Evolutionary conservation across 441 rosid genomes (phyloP).

Genomic region (Gossypium schwendimanii): DNA sequence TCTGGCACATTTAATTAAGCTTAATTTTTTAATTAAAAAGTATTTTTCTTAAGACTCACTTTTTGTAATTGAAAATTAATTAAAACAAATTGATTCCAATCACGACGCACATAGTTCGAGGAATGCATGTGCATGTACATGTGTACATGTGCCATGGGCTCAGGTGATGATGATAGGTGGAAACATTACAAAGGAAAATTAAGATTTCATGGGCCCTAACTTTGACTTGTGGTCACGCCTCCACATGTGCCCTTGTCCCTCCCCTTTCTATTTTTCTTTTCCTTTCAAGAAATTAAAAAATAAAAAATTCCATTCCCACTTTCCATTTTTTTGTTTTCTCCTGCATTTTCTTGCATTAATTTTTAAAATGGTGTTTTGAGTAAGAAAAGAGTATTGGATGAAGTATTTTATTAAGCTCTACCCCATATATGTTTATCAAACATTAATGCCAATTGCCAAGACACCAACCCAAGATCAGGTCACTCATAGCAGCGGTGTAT

Average conservation of each 20-base stretch:
- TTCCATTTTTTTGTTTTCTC: background rate
- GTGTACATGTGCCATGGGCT: background rate
- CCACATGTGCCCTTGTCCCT: background rate
- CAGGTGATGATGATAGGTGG: background rate
- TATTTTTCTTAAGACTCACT: too few species aligned
- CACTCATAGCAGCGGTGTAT: constrained; percentile 34
- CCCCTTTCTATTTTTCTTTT: background rate
- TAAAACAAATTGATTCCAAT: background rate
- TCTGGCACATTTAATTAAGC: background rate
- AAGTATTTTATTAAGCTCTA: too few species aligned
- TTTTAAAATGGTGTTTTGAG: too few species aligned
- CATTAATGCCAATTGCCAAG: background rate
- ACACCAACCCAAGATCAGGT: background rate
- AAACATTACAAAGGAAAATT: background rate
- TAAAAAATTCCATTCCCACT: background rate
- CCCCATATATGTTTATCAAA: too few species aligned
- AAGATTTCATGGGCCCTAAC: background rate
- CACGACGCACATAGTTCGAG: background rate
- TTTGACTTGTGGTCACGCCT: background rate
- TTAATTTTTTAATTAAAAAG: too few species aligned
- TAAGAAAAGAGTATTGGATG: too few species aligned
- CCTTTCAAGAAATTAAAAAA: background rate
- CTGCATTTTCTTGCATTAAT: too few species aligned
- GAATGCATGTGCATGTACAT: background rate
- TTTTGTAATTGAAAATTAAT: too few species aligned